These are phyloP conservation scores for Colletotrichum simmondsii DNA, from an alignment of 2,329 filamentous ascomycete genomes.

Conservation along the genomic window DNA sequence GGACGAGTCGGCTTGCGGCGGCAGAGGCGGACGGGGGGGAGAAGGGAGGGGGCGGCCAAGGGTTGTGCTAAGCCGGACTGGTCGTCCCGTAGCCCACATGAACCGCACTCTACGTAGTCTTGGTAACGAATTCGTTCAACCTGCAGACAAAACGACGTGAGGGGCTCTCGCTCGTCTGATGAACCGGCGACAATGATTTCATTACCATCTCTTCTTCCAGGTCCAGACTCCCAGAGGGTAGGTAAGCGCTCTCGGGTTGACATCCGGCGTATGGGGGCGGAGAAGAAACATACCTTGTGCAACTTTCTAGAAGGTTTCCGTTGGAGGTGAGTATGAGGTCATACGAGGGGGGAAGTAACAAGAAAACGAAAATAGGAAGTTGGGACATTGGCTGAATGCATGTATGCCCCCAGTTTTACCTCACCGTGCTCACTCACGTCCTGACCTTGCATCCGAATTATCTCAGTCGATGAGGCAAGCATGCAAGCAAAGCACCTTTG, in stretches of 20 bases:
- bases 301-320: not conserved
- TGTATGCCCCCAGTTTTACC: not conserved
- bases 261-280: not conserved
- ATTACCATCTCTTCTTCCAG: not conserved
- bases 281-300: too few relatives aligned
- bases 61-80: not conserved
- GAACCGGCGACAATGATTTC: constrained; percentile 16
- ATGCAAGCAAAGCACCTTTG: not conserved
- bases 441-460: not conserved
- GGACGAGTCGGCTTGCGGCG: constrained; percentile 10
- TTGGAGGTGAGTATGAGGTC: not conserved
- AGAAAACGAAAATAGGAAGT: not conserved
- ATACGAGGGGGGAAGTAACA: not conserved
- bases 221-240: not conserved
- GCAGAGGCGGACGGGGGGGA: not conserved
- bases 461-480: not conserved
- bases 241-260: not conserved
- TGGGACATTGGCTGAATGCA: not conserved
- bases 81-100: not conserved
- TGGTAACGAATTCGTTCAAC: not conserved
- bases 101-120: not conserved
- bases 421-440: not conserved
- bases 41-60: too few relatives aligned
- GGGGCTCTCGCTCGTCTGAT: constrained; percentile 9
- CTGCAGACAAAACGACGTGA: constrained; percentile 8